phyloP scores from a whole-genome alignment of 352 stramenopile species.

The Globisporangium takayamanum region DNA sequence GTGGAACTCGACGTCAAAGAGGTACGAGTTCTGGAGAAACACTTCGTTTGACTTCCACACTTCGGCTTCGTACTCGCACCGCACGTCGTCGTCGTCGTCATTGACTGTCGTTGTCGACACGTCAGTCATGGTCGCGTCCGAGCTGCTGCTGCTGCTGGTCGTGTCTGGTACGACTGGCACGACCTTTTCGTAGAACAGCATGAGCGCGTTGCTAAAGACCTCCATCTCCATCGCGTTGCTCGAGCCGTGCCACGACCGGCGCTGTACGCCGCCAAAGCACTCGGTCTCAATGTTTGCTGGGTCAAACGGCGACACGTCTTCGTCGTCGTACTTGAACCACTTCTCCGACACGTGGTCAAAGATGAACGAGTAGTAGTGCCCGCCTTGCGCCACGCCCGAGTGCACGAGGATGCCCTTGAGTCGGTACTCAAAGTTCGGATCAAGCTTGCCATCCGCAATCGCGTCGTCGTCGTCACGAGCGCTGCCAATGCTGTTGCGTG shows the following conservation, averaged over 20 bases:
- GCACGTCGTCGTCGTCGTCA: constrained; percentile 20
- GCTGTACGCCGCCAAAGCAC: constrained; percentile 97
- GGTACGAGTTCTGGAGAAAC: constrained; percentile 93
- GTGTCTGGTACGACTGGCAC: constrained; percentile 27
- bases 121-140: constrained; percentile 20
- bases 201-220: constrained; percentile 97
- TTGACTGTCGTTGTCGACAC: neutral
- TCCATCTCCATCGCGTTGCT: constrained; percentile 97
- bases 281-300: constrained; percentile 93
- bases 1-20: constrained; percentile 95
- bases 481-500: constrained; percentile 3
- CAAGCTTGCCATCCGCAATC: constrained; percentile 26
- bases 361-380: constrained; percentile 98
- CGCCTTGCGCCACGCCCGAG: constrained; percentile 96
- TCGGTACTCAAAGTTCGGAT: constrained; percentile 95
- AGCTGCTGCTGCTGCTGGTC: neutral
- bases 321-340: constrained; percentile 99
- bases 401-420: constrained; percentile 98
- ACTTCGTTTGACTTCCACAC: constrained; percentile 93
- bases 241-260: constrained; percentile 90
- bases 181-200: constrained; percentile 99
- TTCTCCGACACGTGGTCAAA: constrained; percentile 87
- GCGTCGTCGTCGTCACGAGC: constrained; percentile 9
- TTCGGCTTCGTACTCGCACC: constrained; percentile 84
- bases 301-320: constrained; percentile 98